phyloP scores from a whole-genome alignment of 2,329 filamentous ascomycete species.

The Scytalidium lignicola region DNA sequence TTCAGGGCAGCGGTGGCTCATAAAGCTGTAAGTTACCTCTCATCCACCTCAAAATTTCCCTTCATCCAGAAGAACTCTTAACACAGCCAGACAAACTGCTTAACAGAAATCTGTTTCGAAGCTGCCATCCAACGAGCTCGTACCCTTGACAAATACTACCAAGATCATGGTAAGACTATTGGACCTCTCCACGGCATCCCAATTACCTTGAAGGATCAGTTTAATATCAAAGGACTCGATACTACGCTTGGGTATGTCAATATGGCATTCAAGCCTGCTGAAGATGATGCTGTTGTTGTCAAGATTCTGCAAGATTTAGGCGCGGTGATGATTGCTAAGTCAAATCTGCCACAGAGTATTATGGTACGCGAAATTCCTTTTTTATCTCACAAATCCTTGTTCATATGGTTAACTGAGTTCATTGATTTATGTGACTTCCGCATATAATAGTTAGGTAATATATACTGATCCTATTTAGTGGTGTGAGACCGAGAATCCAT shows the following conservation, averaged over 20 bases:
- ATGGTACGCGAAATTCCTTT: slow-evolving; percentile 40
- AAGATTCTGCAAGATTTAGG: slow-evolving; percentile 43
- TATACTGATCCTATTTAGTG: slow-evolving; percentile 30
- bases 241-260: slow-evolving; percentile 55
- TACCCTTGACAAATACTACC: slow-evolving; percentile 32
- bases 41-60: too few relatives aligned
- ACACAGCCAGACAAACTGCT: slow-evolving; percentile 29
- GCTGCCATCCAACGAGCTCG: slow-evolving; percentile 33
- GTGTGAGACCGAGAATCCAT: slow-evolving; percentile 48
- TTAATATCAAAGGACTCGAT: slow-evolving; percentile 52
- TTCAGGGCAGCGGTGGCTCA: slow-evolving; percentile 2
- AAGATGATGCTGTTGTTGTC: slow-evolving; percentile 44
- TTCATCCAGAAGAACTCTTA: too few relatives aligned
- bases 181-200: slow-evolving; percentile 50
- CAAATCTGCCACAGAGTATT: slow-evolving; percentile 45
- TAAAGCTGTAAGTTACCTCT: neutral
- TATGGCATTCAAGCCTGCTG: slow-evolving; percentile 42
- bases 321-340: slow-evolving; percentile 48
- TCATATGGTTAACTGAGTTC: too few relatives aligned
- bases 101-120: slow-evolving; percentile 39
- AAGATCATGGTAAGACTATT: slow-evolving; percentile 34
- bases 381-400: slow-evolving; percentile 38
- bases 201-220: slow-evolving; percentile 55
- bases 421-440: too few relatives aligned
- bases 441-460: too few relatives aligned